These are phyloP conservation scores for Aspergillaceae sp. DNA, from an alignment of 2,329 filamentous ascomycete species.

Conservation along the genomic window DNA sequence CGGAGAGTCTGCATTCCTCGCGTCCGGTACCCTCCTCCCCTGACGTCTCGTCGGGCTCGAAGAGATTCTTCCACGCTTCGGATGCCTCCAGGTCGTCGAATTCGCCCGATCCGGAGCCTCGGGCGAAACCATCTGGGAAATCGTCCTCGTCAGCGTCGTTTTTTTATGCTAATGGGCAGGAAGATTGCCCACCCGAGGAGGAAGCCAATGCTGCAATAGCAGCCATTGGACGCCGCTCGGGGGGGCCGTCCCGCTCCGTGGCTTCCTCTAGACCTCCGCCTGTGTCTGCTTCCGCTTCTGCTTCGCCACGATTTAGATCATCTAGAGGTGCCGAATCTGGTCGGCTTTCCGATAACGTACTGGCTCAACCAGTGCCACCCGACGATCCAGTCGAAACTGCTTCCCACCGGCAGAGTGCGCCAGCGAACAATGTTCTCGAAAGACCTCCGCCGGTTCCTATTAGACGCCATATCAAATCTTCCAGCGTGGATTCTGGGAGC, in stretches of 20 bases:
- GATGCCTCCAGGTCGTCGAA: slow-evolving; percentile 53
- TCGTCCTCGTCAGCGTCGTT: slow-evolving; percentile 23
- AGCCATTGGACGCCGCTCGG: slow-evolving; percentile 21
- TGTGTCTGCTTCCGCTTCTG: slow-evolving; percentile 14
- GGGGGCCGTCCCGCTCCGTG: slow-evolving; percentile 20
- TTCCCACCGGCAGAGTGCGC: slow-evolving; percentile 14
- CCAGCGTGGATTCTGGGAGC: slow-evolving; percentile 24
- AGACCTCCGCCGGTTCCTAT: slow-evolving; percentile 9
- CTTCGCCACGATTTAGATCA: slow-evolving; percentile 25
- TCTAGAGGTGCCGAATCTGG: slow-evolving; percentile 18
- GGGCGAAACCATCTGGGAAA: slow-evolving; percentile 18
- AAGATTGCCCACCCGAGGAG: slow-evolving; percentile 17
- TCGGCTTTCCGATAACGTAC: slow-evolving; percentile 16
- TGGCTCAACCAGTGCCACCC: slow-evolving; percentile 9
- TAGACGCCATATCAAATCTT: slow-evolving; percentile 23
- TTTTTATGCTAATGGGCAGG: slow-evolving; percentile 28
- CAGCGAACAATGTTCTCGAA: slow-evolving; percentile 12
- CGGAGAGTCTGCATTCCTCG: slow-evolving; percentile 26
- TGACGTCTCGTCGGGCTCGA: slow-evolving; percentile 27
- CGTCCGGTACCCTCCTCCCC: slow-evolving; percentile 25
- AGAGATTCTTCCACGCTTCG: slow-evolving; percentile 89
- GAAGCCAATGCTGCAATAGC: slow-evolving; percentile 11
- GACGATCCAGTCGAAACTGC: slow-evolving; percentile 15
- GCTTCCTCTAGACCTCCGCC: slow-evolving; percentile 11
- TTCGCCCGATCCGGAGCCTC: slow-evolving; percentile 28